A percentile compares a stretch with the other conserved stretches of the same genome.
Evolutionary conservation across 2,329 filamentous ascomycete species (phyloP).

Genomic region (Colletotrichum lindemuthianum): DNA sequence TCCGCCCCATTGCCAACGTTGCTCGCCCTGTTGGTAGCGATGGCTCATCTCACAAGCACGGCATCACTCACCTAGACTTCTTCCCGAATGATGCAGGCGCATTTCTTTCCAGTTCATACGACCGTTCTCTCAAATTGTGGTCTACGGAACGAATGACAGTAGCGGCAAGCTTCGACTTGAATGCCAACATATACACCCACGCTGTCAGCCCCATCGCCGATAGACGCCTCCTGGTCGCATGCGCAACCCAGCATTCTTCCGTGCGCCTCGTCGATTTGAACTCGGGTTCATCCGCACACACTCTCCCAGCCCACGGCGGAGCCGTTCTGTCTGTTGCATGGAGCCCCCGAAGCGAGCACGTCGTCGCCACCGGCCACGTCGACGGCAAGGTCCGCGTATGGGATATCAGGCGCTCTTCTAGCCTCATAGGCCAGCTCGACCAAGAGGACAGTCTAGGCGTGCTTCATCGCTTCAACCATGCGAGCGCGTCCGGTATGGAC

Average conservation of each 20-base stretch:
- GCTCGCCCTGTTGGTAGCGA: slow-evolving; percentile 50
- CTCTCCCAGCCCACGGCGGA: slow-evolving; percentile 74
- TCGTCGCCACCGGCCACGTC: slow-evolving; percentile 84
- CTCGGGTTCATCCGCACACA: slow-evolving; percentile 80
- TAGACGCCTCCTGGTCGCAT: slow-evolving; percentile 80
- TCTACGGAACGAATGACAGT: slow-evolving; percentile 69
- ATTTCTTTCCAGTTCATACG: slow-evolving; percentile 81
- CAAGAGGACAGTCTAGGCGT: slow-evolving; percentile 84
- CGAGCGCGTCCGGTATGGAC: slow-evolving; percentile 44
- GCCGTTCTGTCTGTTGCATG: slow-evolving; percentile 78
- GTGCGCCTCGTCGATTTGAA: slow-evolving; percentile 88
- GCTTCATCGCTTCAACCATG: slow-evolving; percentile 51
- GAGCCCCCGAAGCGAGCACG: slow-evolving; percentile 82
- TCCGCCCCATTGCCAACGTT: slow-evolving; percentile 64
- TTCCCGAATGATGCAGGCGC: slow-evolving; percentile 81
- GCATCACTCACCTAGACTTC: slow-evolving; percentile 80
- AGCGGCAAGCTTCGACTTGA: slow-evolving; percentile 75
- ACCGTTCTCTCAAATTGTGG: slow-evolving; percentile 81
- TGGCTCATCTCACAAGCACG: slow-evolving; percentile 67
- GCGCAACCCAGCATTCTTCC: slow-evolving; percentile 85
- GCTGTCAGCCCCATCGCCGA: slow-evolving; percentile 78
- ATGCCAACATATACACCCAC: slow-evolving; percentile 78
- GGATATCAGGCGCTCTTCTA: slow-evolving; percentile 84
- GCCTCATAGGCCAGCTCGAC: slow-evolving; percentile 80
- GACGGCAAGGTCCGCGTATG: slow-evolving; percentile 88